Evolutionary conservation across 331 rosid genomes (phyloP), one percentile per base, ranked within the genome.

Genomic region (Malus hybrid): DNA sequence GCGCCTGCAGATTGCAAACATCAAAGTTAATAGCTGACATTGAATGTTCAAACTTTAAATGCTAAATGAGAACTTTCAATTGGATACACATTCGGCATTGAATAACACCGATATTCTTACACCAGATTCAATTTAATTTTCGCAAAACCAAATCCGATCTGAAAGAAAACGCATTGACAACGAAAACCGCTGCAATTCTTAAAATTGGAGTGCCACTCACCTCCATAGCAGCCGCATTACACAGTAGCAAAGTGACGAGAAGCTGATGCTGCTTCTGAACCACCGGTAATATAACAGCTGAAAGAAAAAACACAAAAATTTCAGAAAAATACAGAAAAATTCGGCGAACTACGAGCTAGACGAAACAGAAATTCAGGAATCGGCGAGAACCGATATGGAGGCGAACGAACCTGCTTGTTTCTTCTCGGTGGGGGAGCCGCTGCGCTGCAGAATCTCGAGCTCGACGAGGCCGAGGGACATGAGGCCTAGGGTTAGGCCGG

Each of bases 261-360:
- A 95, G 97, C 86, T 88, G 97, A 71, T 95, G 99, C 80, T 95
- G 99, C 88, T 95, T 95, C 69, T 90, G 87, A 82, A 95, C 99
- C 67, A 95, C 99, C 0, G 99, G 99, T 65, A 95, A 86, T 67
- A 95, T 95, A 78, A 74, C 57, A 39, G 97, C 99, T 95, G 61
- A 46, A 46, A 56, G 44, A 11, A 60, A 82, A 77, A 79, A 44
- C 20, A 69, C 7, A 63, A 11, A 64, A 29, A 2, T 10, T 19
- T 19, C 44, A 65, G 36, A 33, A 27, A 66, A 29, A 18, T 15
- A 54, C 20, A 97, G 20, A 18, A 55, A 59, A 59, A 10, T 4
- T 20, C 97, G 12, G 5, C 8, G 0, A 60, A 5, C 19, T 31
- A 44, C 48, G 14, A 63, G 11, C 18, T 1, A 29, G 28, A 29